Percentiles rank a stretch among this genome's conserved stretches.
phyloP scores from a whole-genome alignment of 1,284 basidiomycete species.

The Rhodotorula sp. region DNA sequence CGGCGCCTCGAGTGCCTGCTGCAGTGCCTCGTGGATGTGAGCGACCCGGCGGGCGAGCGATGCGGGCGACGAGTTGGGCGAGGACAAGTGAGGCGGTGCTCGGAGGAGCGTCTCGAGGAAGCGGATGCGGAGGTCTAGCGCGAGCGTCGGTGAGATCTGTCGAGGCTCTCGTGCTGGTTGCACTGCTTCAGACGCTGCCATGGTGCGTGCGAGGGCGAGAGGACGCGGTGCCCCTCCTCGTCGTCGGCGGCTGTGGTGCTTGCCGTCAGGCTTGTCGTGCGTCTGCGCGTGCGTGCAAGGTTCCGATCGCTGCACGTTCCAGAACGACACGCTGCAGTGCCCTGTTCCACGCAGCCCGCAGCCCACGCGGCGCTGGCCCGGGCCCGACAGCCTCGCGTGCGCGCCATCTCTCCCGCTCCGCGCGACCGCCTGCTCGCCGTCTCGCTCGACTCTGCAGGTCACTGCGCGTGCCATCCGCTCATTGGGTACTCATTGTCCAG shows the following conservation, averaged over 20 bases:
- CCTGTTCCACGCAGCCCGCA: too few species aligned
- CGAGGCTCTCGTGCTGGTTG: background rate
- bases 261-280: too few species aligned
- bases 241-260: background rate
- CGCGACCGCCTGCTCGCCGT: background rate
- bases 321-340: too few species aligned
- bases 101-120: slow-evolving; percentile 44
- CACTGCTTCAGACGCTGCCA: background rate
- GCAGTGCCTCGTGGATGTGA: slow-evolving; percentile 14
- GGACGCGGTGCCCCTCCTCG: background rate
- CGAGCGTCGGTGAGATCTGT: slow-evolving; percentile 22
- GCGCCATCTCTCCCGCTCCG: too few species aligned
- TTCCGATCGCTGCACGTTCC: too few species aligned
- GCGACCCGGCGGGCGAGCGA: slow-evolving; percentile 38
- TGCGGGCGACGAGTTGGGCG: background rate
- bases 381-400: too few species aligned
- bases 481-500: too few species aligned
- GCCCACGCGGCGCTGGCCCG: too few species aligned
- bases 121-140: slow-evolving; percentile 44
- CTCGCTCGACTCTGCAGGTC: background rate
- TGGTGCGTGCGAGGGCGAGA: background rate
- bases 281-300: too few species aligned
- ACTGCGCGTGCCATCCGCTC: too few species aligned
- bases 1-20: slow-evolving; percentile 15
- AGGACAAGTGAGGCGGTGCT: background rate